Evolutionary conservation across 2,329 filamentous ascomycete genomes (phyloP).

Genomic region (Blastomyces parvus): DNA sequence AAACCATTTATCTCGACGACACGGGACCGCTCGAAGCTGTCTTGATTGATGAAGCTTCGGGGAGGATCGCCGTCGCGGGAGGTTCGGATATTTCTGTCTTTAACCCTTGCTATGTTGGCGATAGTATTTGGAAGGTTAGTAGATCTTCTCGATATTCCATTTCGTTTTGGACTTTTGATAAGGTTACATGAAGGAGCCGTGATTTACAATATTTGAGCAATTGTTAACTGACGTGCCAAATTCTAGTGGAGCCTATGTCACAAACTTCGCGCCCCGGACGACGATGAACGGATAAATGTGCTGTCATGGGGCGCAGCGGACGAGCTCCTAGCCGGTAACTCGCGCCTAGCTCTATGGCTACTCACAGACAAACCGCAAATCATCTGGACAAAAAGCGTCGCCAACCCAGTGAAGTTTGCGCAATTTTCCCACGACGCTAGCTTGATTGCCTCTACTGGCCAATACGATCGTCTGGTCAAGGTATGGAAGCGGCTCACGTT

Average conservation of each 20-base stretch:
- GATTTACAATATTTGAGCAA: neutral
- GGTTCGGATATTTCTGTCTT: constrained; percentile 63
- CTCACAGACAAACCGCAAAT: constrained; percentile 36
- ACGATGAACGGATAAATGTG: constrained; percentile 39
- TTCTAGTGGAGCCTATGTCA: constrained; percentile 51
- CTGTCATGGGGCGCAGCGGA: constrained; percentile 82
- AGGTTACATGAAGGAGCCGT: constrained; percentile 13
- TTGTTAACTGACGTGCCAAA: constrained; percentile 12
- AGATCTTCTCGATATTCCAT: constrained; percentile 14
- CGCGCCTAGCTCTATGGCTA: constrained; percentile 60
- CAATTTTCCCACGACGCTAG: constrained; percentile 77
- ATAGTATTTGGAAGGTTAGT: constrained; percentile 63
- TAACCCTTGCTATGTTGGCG: constrained; percentile 59
- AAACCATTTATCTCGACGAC: constrained; percentile 84
- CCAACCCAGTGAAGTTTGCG: constrained; percentile 64
- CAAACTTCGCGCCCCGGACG: constrained; percentile 34
- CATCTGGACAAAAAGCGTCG: constrained; percentile 66
- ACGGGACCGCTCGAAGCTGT: constrained; percentile 58
- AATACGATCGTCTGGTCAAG: constrained; percentile 75
- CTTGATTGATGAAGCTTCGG: constrained; percentile 68
- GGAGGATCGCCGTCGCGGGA: constrained; percentile 74
- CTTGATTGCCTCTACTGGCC: constrained; percentile 71
- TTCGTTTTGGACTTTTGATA: neutral
- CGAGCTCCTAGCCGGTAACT: constrained; percentile 72
- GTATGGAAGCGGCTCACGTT: constrained; percentile 85